Evolutionary conservation across 2,329 filamentous ascomycete genomes (phyloP).

Genomic region (Ascomycota sp.): DNA sequence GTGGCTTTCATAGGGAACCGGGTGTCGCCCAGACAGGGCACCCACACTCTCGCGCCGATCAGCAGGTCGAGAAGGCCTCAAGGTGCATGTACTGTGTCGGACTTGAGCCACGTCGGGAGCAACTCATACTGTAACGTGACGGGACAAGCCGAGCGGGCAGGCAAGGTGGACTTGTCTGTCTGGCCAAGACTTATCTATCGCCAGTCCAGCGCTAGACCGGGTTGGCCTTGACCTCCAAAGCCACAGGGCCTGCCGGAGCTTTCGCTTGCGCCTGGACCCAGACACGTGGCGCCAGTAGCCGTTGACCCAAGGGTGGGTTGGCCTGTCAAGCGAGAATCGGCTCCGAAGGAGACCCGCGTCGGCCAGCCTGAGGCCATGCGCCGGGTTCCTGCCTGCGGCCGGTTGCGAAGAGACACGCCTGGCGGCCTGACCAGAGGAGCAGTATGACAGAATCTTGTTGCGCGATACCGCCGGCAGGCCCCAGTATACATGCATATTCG

Average conservation of each 20-base stretch:
- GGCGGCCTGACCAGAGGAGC: too few relatives aligned
- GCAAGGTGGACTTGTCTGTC: not conserved
- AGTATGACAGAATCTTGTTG: too few relatives aligned
- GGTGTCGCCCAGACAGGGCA: not conserved
- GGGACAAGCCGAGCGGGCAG: not conserved
- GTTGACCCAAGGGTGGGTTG: slow-evolving; percentile 1
- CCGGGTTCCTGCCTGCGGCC: slow-evolving; percentile 8
- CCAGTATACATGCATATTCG: too few relatives aligned
- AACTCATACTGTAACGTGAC: slow-evolving; percentile 1
- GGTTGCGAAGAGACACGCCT: slow-evolving; percentile 4
- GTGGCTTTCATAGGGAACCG: not conserved
- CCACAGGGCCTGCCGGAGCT: not conserved
- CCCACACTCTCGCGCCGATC: not conserved
- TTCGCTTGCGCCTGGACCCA: slow-evolving; percentile 1
- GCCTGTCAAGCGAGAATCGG: slow-evolving; percentile 1
- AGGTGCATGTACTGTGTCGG: too few relatives aligned
- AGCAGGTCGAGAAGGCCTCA: not conserved
- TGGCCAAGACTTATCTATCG: not conserved
- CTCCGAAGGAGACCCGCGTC: slow-evolving; percentile 5
- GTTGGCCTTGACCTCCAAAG: not conserved
- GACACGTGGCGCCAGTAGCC: slow-evolving; percentile 4
- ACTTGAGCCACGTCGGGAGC: not conserved
- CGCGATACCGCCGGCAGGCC: not conserved
- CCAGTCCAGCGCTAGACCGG: not conserved
- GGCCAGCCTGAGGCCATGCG: slow-evolving; percentile 10